Evolutionary conservation across 106 monocot species (phyloP).

Genomic region (Phalaenopsis aphrodite): DNA sequence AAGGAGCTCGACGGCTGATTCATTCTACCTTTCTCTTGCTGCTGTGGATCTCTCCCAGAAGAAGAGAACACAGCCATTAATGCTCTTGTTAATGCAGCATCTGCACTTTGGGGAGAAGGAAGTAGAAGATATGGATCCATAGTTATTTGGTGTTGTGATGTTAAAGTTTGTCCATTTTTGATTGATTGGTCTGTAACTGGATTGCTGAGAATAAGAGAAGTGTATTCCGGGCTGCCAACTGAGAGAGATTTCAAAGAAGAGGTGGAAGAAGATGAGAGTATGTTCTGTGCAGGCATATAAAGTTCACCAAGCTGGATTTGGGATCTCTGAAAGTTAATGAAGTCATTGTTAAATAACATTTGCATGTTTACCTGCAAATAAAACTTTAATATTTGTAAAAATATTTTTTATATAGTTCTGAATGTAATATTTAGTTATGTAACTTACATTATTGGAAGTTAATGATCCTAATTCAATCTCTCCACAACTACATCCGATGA

Average conservation of each 20-base stretch:
- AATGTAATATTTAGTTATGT: background rate
- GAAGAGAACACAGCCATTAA: slow-evolving; percentile 60
- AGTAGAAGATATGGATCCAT: slow-evolving; percentile 16
- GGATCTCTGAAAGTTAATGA: slow-evolving; percentile 3
- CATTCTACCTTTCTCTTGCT: background rate
- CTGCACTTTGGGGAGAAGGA: slow-evolving; percentile 31
- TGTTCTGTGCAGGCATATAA: background rate
- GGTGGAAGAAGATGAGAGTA: slow-evolving; percentile 36
- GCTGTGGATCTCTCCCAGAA: background rate
- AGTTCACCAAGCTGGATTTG: background rate
- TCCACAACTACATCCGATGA: slow-evolving; percentile 53
- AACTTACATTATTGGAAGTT: slow-evolving; percentile 10
- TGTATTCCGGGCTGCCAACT: slow-evolving; percentile 50
- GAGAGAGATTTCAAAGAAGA: slow-evolving; percentile 59
- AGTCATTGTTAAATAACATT: slow-evolving; percentile 30
- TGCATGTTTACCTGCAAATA: slow-evolving; percentile 20
- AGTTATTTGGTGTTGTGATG: background rate
- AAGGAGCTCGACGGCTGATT: slow-evolving; percentile 19
- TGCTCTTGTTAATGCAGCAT: slow-evolving; percentile 45
- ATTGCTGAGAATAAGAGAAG: slow-evolving; percentile 22
- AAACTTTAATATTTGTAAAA: background rate
- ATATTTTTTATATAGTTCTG: too few relatives aligned
- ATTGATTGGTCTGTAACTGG: background rate
- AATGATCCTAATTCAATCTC: slow-evolving; percentile 65
- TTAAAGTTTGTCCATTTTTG: background rate